Percentiles rank a stretch among this genome's conserved stretches.
These are phyloP conservation scores for Boletus barrowsii DNA, from an alignment of 768 basidiomycete genomes.

Conservation along the genomic window DNA sequence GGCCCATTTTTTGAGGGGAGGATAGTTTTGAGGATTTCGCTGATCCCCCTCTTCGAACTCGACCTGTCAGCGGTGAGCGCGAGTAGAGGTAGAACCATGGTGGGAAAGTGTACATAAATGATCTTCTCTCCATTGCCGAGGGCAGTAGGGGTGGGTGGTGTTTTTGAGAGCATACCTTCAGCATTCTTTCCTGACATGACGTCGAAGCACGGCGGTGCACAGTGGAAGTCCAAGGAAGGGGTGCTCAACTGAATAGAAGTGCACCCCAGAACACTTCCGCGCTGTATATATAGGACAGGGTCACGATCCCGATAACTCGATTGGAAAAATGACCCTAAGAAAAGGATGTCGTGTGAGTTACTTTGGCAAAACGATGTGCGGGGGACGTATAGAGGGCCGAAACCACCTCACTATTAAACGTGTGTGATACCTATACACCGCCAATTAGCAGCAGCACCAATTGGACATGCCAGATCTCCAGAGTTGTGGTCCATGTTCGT, in stretches of 20 bases:
- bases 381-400: not conserved
- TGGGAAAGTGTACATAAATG: conserved; percentile 8
- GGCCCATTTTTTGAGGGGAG: conserved; percentile 39
- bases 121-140: conserved; percentile 1
- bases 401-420: not conserved
- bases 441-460: not conserved
- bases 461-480: not conserved
- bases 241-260: not conserved
- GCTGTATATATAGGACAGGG: conserved; percentile 14
- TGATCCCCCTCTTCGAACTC: conserved; percentile 38
- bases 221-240: not conserved
- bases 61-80: conserved; percentile 28
- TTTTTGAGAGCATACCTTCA: not conserved
- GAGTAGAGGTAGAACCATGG: not conserved
- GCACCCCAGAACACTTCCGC: not conserved
- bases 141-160: not conserved
- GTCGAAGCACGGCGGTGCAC: not conserved
- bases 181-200: conserved; percentile 11
- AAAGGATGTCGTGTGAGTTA: not conserved
- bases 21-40: conserved; percentile 39
- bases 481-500: not conserved
- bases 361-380: not conserved
- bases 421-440: not conserved
- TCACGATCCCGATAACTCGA: not conserved
- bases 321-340: not conserved